Base-by-base conservation (phyloP, 495 filamentous ascomycete species). In the Rhypophila decipiens region DNA sequence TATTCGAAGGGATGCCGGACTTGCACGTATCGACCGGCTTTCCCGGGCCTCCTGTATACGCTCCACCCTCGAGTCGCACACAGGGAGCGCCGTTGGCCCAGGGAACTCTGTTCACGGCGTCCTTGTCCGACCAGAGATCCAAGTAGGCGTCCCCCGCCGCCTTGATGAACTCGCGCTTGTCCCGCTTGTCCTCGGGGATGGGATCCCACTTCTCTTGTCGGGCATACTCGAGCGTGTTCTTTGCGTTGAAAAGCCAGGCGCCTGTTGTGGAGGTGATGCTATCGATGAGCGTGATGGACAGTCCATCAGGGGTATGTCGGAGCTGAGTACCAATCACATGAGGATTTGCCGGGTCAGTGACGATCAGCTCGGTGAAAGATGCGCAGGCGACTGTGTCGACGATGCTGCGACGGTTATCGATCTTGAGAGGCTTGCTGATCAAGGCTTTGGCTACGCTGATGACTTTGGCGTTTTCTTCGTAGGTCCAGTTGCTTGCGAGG, bases 11-110 rank as follows among this genome's bases (percentile, higher is more conserved):
- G 29, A 70, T 64, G 1, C 68, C 69, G 1, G 56, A 50, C 44
- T 61, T 67, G 64, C 68, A 73, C 0, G 58, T 57, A 38, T 70
- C 66, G 23, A 60, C 62, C 1, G 65, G 53, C 8, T 44, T 41
- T 1, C 63, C 64, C 7, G 50, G 52, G 0, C 69, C 68, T n/a
- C n/a, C n/a, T 11, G 66, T 70, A 44, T 70, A 71, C 12, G 55
- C 64, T 2, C 55, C 57, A 18, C 67, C 70, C 35, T 73, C 70
- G 3, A 69, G 42, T 5, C 70, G 49, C 9, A 39, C 44, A 50
- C 70, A 70, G 4, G 70, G 70, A 21, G 51, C 59, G 2, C 70
- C 68, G n/a, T n/a, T n/a, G n/a, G n/a, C n/a, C 67, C 67, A 73
- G 0, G 70, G 70, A 3, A 73, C 62, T 0, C 55, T 54, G 35